Conservation (phyloP, 2,329 filamentous ascomycete species). For the Colletotrichum incanum region DNA sequence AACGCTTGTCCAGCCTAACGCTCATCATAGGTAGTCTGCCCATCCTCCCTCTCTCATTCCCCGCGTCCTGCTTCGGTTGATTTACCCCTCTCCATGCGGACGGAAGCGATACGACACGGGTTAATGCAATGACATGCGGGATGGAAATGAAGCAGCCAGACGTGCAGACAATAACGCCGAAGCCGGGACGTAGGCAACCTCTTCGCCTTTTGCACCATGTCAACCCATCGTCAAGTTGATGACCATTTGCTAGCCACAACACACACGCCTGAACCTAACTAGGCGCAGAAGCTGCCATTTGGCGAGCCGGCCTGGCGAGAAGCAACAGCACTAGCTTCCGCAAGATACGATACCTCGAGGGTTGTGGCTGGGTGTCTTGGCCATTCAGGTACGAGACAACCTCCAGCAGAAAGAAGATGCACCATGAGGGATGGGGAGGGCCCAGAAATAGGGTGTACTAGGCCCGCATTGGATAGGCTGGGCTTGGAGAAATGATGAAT, state of each 20-base stretch:
- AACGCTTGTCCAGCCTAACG: not conserved
- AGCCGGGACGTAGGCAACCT: not conserved
- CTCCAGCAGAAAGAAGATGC: not conserved
- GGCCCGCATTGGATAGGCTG: slow-evolving; percentile 13
- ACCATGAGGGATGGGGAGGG: not conserved
- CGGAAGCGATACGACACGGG: not conserved
- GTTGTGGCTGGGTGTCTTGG: slow-evolving; percentile 14
- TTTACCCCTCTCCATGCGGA: not conserved
- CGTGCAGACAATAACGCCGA: not conserved
- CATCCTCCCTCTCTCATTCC: slow-evolving; percentile 8
- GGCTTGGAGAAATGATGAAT: slow-evolving; percentile 22
- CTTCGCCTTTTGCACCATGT: not conserved
- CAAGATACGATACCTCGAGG: not conserved
- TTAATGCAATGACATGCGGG: slow-evolving; percentile 1
- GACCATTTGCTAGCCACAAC: not conserved
- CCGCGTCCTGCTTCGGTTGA: not conserved
- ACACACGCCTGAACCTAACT: not conserved
- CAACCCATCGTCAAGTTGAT: not conserved
- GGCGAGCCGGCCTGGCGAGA: not conserved
- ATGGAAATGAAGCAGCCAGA: not conserved
- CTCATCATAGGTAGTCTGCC: not conserved
- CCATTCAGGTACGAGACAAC: not conserved
- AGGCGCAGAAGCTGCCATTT: not conserved
- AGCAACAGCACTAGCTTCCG: not conserved
- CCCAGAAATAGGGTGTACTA: slow-evolving; percentile 11